Conservation (phyloP, 768 basidiomycete genomes). For the Dentipellis fragilis region DNA sequence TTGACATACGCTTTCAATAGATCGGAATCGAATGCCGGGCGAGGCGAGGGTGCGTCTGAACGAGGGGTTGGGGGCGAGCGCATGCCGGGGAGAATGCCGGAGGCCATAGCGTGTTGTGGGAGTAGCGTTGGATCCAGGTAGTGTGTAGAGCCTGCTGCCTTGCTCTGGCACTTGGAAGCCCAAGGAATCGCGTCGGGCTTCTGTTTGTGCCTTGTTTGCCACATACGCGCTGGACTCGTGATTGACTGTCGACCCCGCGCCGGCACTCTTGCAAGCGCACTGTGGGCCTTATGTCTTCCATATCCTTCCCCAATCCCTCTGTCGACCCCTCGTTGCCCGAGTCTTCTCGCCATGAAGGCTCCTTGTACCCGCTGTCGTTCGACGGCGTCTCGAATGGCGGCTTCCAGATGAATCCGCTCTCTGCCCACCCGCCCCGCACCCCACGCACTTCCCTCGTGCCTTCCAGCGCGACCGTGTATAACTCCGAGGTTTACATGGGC, state of each 20-base stretch:
- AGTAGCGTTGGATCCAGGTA: no score
- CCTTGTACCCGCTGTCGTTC: slow-evolving; percentile 45
- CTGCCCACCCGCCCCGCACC: slow-evolving; percentile 70
- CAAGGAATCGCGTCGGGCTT: no score
- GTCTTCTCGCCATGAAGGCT: slow-evolving; percentile 31
- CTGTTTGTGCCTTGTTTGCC: slow-evolving; percentile 6
- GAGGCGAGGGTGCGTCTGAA: slow-evolving; percentile 49
- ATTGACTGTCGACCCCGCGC: background rate
- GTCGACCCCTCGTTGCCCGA: slow-evolving; percentile 29
- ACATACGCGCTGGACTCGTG: background rate
- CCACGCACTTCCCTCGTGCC: slow-evolving; percentile 43
- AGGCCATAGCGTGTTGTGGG: slow-evolving; percentile 4
- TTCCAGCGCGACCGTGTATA: slow-evolving; percentile 13
- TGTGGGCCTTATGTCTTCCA: slow-evolving; percentile 45
- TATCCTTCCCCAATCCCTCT: slow-evolving; percentile 45
- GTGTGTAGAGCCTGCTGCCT: background rate
- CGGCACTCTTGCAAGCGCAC: background rate
- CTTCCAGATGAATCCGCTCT: slow-evolving; percentile 78
- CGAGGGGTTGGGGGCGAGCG: slow-evolving; percentile 56
- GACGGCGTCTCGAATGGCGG: slow-evolving; percentile 32
- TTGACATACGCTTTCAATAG: slow-evolving; percentile 72
- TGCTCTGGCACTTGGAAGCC: background rate
- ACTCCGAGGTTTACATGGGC: slow-evolving; percentile 28
- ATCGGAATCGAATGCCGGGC: slow-evolving; percentile 59
- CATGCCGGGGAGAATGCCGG: slow-evolving; percentile 24